phyloP scores from a whole-genome alignment of 1,139 yeast species.

The Diutina ranongensis region DNA sequence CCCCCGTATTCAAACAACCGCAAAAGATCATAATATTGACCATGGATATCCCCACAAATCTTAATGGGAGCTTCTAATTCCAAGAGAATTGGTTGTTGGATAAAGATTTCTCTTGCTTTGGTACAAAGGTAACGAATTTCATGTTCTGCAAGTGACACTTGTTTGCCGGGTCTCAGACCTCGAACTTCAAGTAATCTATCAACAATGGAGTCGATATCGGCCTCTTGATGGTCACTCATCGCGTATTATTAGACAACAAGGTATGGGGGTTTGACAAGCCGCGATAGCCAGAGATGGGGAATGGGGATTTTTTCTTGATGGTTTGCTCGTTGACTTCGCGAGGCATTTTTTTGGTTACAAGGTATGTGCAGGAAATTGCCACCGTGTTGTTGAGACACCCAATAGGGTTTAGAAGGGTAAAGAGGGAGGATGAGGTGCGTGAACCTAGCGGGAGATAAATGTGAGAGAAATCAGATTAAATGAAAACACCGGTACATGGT shows the following conservation, averaged over 20 bases:
- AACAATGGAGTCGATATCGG: conserved; percentile 93
- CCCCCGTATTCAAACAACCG: conserved; percentile 97
- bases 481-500: too few species aligned
- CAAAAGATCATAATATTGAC: conserved; percentile 90
- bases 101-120: conserved; percentile 94
- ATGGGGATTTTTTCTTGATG: neutral
- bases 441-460: too few species aligned
- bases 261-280: neutral
- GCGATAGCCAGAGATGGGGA: neutral
- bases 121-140: conserved; percentile 95
- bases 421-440: too few species aligned
- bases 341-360: too few species aligned
- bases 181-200: conserved; percentile 95
- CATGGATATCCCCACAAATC: conserved; percentile 77
- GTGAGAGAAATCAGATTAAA: too few species aligned
- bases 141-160: conserved; percentile 84
- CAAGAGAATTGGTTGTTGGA: conserved; percentile 82
- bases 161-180: conserved; percentile 97
- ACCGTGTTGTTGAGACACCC: neutral
- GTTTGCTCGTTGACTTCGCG: neutral
- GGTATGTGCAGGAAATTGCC: neutral
- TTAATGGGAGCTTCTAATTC: conserved; percentile 7
- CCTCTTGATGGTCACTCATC: conserved; percentile 62
- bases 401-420: neutral
- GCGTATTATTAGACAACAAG: neutral